Percentiles rank a stretch among this genome's conserved stretches.
phyloP scores from a whole-genome alignment of 2,329 filamentous ascomycete genomes.

The Penicillium brevicompactum region DNA sequence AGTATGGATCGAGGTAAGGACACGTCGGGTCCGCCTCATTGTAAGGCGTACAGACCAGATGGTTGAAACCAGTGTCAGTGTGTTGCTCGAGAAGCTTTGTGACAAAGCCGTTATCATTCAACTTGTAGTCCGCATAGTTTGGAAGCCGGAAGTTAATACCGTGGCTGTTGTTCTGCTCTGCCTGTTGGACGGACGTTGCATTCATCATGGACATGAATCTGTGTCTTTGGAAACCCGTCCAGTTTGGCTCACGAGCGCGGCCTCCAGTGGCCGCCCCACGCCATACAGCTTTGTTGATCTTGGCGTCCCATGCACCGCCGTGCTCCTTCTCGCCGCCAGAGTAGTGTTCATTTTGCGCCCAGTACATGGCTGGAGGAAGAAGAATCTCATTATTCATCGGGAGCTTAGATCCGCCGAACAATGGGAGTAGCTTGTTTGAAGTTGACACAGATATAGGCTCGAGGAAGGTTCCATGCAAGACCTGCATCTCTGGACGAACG shows the following conservation, averaged over 20 bases:
- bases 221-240: constrained; percentile 74
- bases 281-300: constrained; percentile 48
- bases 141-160: constrained; percentile 29
- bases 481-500: constrained; percentile 47
- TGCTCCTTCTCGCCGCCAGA: constrained; percentile 41
- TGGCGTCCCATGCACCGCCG: constrained; percentile 45
- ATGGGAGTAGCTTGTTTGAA: constrained; percentile 49
- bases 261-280: constrained; percentile 53
- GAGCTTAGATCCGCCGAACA: constrained; percentile 55
- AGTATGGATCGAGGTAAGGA: constrained; percentile 49
- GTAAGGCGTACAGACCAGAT: constrained; percentile 48
- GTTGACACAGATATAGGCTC: constrained; percentile 50
- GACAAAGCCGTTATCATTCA: constrained; percentile 36
- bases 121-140: constrained; percentile 47
- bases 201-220: constrained; percentile 76
- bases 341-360: constrained; percentile 48
- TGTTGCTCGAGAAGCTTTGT: constrained; percentile 45
- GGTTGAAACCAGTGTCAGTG: constrained; percentile 46
- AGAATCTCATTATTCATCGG: constrained; percentile 56
- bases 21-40: constrained; percentile 42
- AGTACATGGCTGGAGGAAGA: constrained; percentile 54
- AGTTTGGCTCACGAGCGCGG: constrained; percentile 56
- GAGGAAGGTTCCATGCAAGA: constrained; percentile 52
- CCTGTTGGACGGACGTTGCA: constrained; percentile 57
- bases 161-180: constrained; percentile 47